phyloP scores from a whole-genome alignment of 1,139 yeast genomes.

The Wickerhamomyces sp. region DNA sequence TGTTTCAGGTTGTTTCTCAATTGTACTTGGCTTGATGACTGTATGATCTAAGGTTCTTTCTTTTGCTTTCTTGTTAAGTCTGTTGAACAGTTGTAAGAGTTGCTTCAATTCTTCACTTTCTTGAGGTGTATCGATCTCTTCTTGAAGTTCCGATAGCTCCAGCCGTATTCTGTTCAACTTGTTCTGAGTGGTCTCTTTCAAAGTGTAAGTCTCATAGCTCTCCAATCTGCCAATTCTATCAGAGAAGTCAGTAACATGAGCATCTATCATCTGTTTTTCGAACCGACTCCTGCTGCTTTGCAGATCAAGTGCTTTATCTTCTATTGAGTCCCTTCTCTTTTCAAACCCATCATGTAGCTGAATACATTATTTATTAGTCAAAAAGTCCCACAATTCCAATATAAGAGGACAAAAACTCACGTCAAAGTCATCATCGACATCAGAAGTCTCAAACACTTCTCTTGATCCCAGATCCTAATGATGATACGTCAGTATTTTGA shows the following conservation, averaged over 20 bases:
- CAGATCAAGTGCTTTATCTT: conserved; percentile 15
- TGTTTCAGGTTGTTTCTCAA: neutral
- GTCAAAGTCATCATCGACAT: conserved; percentile 34
- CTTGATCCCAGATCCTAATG: conserved; percentile 25
- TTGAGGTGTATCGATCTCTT: conserved; percentile 9
- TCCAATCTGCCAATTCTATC: conserved; percentile 24
- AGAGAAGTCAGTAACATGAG: conserved; percentile 24
- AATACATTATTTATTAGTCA: too few species aligned
- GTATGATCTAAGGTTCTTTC: conserved; percentile 12
- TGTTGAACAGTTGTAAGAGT: conserved; percentile 12
- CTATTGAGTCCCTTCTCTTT: conserved; percentile 17
- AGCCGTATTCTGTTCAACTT: conserved; percentile 39
- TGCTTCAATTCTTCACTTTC: conserved; percentile 10
- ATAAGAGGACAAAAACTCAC: conserved; percentile 7
- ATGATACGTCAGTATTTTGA: neutral
- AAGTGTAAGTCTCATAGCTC: conserved; percentile 25
- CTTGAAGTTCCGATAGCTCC: conserved; percentile 38
- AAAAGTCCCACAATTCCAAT: too few species aligned
- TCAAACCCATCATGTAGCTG: neutral
- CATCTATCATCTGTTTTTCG: conserved; percentile 21
- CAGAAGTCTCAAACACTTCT: conserved; percentile 48
- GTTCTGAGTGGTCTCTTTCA: conserved; percentile 38
- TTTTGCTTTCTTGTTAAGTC: conserved; percentile 9
- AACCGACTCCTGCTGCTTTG: conserved; percentile 16
- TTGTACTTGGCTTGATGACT: conserved; percentile 6